Evolutionary conservation across 495 filamentous ascomycete genomes (phyloP).

Genomic region (Neurospora sp.): DNA sequence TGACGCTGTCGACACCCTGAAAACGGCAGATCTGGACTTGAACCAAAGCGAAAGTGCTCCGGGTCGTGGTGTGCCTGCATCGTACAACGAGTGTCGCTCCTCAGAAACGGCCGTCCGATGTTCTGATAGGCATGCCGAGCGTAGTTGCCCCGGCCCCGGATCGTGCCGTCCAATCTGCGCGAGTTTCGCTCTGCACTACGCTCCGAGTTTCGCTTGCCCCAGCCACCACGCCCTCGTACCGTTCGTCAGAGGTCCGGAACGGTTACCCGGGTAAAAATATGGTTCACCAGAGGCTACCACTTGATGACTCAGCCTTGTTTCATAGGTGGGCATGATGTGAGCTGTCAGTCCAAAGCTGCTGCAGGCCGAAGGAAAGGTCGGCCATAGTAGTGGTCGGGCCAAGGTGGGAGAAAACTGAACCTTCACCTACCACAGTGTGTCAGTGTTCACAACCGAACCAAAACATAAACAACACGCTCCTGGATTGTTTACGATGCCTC

Average conservation of each 20-base stretch:
- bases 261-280: background rate
- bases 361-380: background rate
- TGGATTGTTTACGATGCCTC: background rate
- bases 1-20: conserved; percentile 9
- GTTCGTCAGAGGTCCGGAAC: conserved; percentile 1
- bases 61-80: conserved; percentile 16
- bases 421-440: background rate
- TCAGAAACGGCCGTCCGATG: conserved; percentile 4
- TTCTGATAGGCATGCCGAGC: conserved; percentile 13
- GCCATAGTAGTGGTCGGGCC: background rate
- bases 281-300: conserved; percentile 1
- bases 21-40: conserved; percentile 11
- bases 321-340: conserved; percentile 2
- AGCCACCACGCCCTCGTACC: conserved; percentile 5
- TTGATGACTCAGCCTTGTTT: conserved; percentile 9
- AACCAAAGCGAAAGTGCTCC: conserved; percentile 13
- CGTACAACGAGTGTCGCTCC: conserved; percentile 9
- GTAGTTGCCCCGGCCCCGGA: conserved; percentile 3
- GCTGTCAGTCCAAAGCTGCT: background rate
- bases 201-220: background rate
- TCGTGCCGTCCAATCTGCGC: background rate
- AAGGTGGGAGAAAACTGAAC: background rate
- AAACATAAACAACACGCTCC: background rate
- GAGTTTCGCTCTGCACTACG: background rate
- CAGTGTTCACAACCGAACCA: conserved; percentile 3